Conservation (phyloP, 1,139 yeast species). For the Torulaspora pretoriensis region DNA sequence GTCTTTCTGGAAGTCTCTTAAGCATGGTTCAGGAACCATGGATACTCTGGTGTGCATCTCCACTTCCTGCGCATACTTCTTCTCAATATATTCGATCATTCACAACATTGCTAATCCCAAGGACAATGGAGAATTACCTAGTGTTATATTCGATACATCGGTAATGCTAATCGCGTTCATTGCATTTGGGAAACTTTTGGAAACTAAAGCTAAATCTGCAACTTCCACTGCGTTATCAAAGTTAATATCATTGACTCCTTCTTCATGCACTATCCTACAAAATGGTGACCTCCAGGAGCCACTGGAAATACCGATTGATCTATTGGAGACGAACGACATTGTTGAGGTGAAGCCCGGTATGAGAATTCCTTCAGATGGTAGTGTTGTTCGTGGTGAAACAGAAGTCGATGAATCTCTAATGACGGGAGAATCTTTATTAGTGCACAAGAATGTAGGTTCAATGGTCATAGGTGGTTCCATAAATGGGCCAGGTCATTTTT, state of each 20-base stretch:
- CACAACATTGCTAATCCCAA: conserved; percentile 39
- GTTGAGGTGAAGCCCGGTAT: conserved; percentile 81
- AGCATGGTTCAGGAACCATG: conserved; percentile 85
- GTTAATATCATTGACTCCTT: conserved; percentile 75
- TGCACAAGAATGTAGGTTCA: conserved; percentile 57
- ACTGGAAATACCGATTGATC: conserved; percentile 56
- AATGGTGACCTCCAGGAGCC: conserved; percentile 23
- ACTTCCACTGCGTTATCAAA: conserved; percentile 85
- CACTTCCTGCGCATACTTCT: conserved; percentile 71
- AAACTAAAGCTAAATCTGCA: conserved; percentile 88
- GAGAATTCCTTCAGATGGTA: conserved; percentile 89
- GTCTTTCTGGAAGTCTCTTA: conserved; percentile 62
- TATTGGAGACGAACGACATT: conserved; percentile 72
- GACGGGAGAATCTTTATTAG: conserved; percentile 86
- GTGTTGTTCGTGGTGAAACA: conserved; percentile 67
- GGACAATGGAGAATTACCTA: conserved; percentile 46
- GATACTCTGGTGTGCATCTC: conserved; percentile 85
- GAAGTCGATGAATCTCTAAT: conserved; percentile 83
- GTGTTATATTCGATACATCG: conserved; percentile 79
- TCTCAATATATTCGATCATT: conserved; percentile 61
- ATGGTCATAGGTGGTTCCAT: conserved; percentile 84
- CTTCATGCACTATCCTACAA: conserved; percentile 60
- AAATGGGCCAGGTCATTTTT: conserved; percentile 72
- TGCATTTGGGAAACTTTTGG: conserved; percentile 84
- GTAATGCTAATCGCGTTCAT: conserved; percentile 82